Conservation (phyloP, 495 filamentous ascomycete genomes). For the Hypomontagnella submonticulosa region DNA sequence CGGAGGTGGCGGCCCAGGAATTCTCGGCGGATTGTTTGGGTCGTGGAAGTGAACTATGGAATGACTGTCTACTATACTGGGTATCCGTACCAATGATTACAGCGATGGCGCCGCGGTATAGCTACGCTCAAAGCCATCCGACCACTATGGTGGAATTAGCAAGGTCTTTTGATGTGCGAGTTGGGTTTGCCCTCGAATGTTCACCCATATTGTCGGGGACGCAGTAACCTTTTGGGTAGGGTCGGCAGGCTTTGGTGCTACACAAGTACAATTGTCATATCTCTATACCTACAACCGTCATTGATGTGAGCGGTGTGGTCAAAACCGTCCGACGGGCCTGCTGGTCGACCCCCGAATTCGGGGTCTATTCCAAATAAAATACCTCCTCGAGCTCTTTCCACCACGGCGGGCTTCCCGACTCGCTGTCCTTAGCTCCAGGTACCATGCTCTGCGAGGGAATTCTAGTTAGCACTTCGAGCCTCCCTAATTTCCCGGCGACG, state of each 20-base stretch:
- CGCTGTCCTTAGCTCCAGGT: conserved; percentile 69
- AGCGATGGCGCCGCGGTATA: too few species aligned
- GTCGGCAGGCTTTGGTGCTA: too few species aligned
- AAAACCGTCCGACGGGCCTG: background rate
- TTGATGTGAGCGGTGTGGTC: background rate
- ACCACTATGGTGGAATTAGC: background rate
- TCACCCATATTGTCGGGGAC: too few species aligned
- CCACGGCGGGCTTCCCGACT: conserved; percentile 71
- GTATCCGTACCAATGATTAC: too few species aligned
- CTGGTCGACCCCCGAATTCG: background rate
- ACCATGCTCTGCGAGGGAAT: conserved; percentile 57
- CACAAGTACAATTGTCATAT: too few species aligned
- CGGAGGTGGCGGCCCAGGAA: conserved; percentile 50
- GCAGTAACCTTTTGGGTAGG: too few species aligned
- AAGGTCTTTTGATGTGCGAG: background rate
- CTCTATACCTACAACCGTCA: background rate
- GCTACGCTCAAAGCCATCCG: background rate
- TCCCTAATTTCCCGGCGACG: background rate
- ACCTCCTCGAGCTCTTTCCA: conserved; percentile 79
- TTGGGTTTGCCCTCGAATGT: too few species aligned
- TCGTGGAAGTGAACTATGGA: conserved; percentile 35
- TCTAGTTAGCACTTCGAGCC: background rate
- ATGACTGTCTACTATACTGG: too few species aligned
- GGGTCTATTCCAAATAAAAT: conserved; percentile 60
- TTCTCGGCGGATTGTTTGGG: conserved; percentile 59